phyloP scores from a whole-genome alignment of 305 asterid species.

The Fraxinus ornus region DNA sequence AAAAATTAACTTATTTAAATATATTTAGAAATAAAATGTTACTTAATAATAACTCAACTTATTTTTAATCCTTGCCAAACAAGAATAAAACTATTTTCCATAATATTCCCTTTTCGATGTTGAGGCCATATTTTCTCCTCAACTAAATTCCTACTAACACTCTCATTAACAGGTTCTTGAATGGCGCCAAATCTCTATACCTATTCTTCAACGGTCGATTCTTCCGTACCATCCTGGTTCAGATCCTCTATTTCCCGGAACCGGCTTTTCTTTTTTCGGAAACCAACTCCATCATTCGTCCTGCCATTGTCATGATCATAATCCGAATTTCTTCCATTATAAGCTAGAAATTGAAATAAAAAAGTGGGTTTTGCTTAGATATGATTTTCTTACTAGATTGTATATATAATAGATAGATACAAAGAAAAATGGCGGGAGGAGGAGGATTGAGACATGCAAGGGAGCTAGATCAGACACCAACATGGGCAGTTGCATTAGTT shows the following conservation, averaged over 20 bases:
- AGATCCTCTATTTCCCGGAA: slow-evolving; percentile 33
- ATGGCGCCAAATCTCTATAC: slow-evolving; percentile 24
- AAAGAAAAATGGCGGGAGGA: slow-evolving; percentile 33
- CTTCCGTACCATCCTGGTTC: slow-evolving; percentile 30
- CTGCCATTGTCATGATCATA: not conserved
- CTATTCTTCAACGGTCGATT: not conserved
- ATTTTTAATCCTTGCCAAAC: not conserved
- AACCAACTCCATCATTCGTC: not conserved
- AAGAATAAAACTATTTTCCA: not conserved
- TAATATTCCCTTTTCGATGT: not conserved
- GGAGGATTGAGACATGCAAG: slow-evolving; percentile 31
- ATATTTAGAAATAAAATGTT: not conserved
- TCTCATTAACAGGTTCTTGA: slow-evolving; percentile 27
- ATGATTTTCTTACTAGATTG: not conserved
- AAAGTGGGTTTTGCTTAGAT: not conserved
- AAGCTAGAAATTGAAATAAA: not conserved
- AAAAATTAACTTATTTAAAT: too few relatives aligned
- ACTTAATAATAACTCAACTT: not conserved
- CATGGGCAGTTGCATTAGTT: slow-evolving; percentile 81
- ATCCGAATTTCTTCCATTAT: not conserved
- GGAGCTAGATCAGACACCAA: slow-evolving; percentile 77
- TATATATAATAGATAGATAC: not conserved
- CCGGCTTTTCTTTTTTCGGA: slow-evolving; percentile 32
- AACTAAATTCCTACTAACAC: slow-evolving; percentile 31
- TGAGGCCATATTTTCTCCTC: slow-evolving; percentile 6